These are phyloP conservation scores for Hericium rajendrae DNA, from an alignment of 768 basidiomycete species.

Conservation along the genomic window DNA sequence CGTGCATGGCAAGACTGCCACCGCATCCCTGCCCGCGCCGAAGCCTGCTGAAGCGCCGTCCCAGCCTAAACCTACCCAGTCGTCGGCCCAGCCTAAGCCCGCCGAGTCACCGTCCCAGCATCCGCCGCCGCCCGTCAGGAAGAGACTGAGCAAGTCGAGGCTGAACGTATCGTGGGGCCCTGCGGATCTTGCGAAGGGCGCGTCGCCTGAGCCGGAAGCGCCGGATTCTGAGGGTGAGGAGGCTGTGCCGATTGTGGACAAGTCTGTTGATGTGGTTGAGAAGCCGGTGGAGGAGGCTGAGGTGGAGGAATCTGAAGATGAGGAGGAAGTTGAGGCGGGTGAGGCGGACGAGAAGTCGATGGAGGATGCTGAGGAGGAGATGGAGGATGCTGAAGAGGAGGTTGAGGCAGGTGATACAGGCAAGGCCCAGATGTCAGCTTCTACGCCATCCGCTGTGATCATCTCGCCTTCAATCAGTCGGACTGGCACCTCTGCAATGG, in stretches of 20 bases:
- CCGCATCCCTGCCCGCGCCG: too few relatives aligned
- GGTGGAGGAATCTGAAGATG: not conserved
- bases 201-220: not conserved
- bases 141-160: not conserved
- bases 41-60: too few relatives aligned
- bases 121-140: not conserved
- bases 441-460: too few relatives aligned
- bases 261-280: not conserved
- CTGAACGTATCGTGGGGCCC: not conserved
- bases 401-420: not conserved
- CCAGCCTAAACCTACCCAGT: not conserved
- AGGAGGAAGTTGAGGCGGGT: not conserved
- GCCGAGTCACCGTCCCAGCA: not conserved
- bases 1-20: too few relatives aligned
- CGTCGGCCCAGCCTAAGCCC: not conserved
- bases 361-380: not conserved
- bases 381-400: not conserved
- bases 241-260: not conserved
- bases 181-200: not conserved
- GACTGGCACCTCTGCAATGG: too few relatives aligned
- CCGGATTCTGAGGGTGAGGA: not conserved
- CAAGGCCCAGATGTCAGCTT: too few relatives aligned
- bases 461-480: too few relatives aligned
- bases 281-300: not conserved
- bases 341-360: not conserved